Evolutionary conservation across 1,284 basidiomycete genomes (phyloP), one percentile per base, ranked within the genome.

Genomic region (Cystobasidium slooffiae): DNA sequence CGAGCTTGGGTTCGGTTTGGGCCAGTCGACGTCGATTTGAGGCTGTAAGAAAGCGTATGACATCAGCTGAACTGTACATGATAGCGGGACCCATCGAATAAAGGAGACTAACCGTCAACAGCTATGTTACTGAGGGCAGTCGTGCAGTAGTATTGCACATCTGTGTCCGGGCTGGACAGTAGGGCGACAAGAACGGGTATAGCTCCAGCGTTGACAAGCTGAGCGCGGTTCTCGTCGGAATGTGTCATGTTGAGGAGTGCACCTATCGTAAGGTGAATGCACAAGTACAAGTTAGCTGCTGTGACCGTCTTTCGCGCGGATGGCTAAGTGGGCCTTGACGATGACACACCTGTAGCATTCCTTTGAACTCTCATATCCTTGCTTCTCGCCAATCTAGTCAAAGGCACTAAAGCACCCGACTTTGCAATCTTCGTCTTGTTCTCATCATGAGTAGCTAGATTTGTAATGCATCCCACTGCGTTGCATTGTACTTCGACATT

Each of bases 391-490:
- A 99, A 87, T 64, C 97, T 89, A 58, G 97, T 99, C 52, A 99
- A 88, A 49, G 97, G 97, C 37, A 98, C 94, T 65, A 99, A 86
- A 16, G 97, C 97, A 67, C 97, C 97, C 4, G 95, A 98, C 86
- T 98, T 98, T 69, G 97, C 97, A 77, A 99, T 99, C 87, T 97
- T 97, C 64, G 95, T 97, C 88, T 99, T 99, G 88, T 99, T 99
- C 83, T 99, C 97, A 81, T 99, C 95, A 84, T 99, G 96, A 1
- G 96, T 99, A 20, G 97, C 97, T 69, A 99, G 87, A 83, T 99
- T 99, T 47, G 97, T 99, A 72, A 99, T 95, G 83, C 97, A 99
- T 47, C 97, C 97, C 47, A 99, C 97, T n/a, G 97, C 97, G 81
- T 99, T 99, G 86, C 97, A 99, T 83, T 99, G 97, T 1, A 99